phyloP scores from a whole-genome alignment of 2,329 filamentous ascomycete genomes.

The Apiospora pterosperma region DNA sequence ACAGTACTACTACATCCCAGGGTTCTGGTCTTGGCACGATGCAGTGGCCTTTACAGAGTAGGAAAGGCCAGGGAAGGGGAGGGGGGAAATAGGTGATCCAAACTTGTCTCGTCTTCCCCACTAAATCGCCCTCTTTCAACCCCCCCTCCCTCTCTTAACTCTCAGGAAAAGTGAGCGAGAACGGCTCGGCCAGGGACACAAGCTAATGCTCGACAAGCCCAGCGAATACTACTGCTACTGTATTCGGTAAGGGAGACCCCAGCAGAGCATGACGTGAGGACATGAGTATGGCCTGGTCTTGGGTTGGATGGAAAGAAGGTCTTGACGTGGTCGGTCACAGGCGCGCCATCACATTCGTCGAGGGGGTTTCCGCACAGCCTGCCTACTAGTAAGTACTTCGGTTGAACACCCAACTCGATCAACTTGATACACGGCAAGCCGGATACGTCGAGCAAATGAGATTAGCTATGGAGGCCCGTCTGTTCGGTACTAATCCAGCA shows the following conservation, averaged over 20 bases:
- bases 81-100: too few relatives aligned
- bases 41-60: slow-evolving; percentile 2
- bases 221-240: too few relatives aligned
- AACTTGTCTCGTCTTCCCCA: not conserved
- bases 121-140: not conserved
- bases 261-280: not conserved
- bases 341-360: not conserved
- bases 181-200: not conserved
- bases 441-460: not conserved
- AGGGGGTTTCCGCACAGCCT: not conserved
- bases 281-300: not conserved
- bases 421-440: not conserved
- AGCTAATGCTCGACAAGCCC: not conserved
- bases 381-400: not conserved
- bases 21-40: not conserved
- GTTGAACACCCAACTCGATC: slow-evolving; percentile 1
- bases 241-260: not conserved
- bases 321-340: not conserved
- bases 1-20: not conserved
- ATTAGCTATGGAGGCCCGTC: not conserved
- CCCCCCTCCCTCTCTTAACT: too few relatives aligned
- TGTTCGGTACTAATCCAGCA: not conserved
- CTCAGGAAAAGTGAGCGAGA: not conserved
- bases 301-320: not conserved
- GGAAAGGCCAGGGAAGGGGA: too few relatives aligned